Evolutionary conservation across 768 basidiomycete genomes (phyloP), one percentile per base, ranked within the genome.

Genomic region (Lanmaoa pseudosensibilis): DNA sequence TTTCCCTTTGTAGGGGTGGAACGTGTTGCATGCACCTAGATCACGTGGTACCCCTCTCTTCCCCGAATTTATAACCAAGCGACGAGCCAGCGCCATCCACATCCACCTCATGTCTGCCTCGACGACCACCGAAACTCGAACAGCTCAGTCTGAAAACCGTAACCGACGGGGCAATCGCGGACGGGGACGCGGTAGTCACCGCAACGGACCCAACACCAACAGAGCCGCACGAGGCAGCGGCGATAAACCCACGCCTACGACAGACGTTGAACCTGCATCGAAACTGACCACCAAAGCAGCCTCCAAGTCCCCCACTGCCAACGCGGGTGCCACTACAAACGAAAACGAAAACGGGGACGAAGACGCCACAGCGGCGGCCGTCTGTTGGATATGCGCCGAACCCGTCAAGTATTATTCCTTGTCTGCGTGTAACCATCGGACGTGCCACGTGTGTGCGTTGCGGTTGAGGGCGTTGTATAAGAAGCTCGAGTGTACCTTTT

Each of bases 361-460:
- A 18, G 66, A 61, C 30, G 72, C 70, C 48, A 40, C 56, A 1
- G n/a, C n/a, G 27, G 27, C 45, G 15, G 34, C 41, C 39, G 70
- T 87, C 12, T 98, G 96, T 74, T 96, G 86, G 83, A 98, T 98
- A 72, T 97, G 96, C 67, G 94, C 94, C 1, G 94, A 98, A 65
- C 87, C 88, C 5, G 86, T 96, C 73, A 94, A 90, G 67, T 96
- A 92, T 68, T 94, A 87, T 71, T 83, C 92, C 7, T 74, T 97
- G 32, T 88, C 94, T 18, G 83, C 88, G 52, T 99, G 96, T 74
- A 92, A 93, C 69, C 96, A 99, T 68, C 79, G 91, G 50, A 98
- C 93, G 4, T 98, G 96, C 77, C 94, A 97, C 73, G 87, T 95
- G 57, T 99, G 96, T 67, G 87, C 91, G 0, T 73, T 98, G 49